phyloP scores from a whole-genome alignment of 768 basidiomycete species.

The Kwoniella mangroviensis region DNA sequence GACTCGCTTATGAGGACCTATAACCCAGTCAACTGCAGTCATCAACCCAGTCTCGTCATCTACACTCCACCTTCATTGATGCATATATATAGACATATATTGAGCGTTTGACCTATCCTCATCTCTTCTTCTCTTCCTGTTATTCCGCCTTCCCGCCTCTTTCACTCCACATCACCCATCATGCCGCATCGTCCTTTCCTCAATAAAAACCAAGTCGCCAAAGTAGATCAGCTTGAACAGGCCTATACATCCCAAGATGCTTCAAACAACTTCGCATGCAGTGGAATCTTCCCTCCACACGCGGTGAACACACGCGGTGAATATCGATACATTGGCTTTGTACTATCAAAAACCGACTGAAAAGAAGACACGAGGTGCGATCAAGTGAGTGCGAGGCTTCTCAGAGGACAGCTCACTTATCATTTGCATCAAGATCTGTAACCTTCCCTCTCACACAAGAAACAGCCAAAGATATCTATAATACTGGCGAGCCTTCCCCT shows the following conservation, averaged over 20 bases:
- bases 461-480: slow-evolving; percentile 16
- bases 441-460: background rate
- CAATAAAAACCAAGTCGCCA: background rate
- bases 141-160: too few species aligned
- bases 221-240: background rate
- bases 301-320: background rate
- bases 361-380: background rate
- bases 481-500: slow-evolving; percentile 19
- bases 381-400: background rate
- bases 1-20: too few species aligned
- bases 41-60: background rate
- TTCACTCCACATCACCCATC: background rate
- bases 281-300: slow-evolving; percentile 1
- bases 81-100: background rate
- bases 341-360: background rate
- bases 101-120: background rate
- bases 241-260: slow-evolving; percentile 2
- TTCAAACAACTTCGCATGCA: background rate
- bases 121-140: background rate
- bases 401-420: too few species aligned
- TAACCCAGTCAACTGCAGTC: background rate
- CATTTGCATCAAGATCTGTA: slow-evolving; percentile 5
- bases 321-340: background rate
- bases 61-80: background rate
- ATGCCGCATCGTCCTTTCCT: background rate